These are phyloP conservation scores for Moesziomyces sp. DNA, from an alignment of 1,284 basidiomycete species.

Conservation along the genomic window DNA sequence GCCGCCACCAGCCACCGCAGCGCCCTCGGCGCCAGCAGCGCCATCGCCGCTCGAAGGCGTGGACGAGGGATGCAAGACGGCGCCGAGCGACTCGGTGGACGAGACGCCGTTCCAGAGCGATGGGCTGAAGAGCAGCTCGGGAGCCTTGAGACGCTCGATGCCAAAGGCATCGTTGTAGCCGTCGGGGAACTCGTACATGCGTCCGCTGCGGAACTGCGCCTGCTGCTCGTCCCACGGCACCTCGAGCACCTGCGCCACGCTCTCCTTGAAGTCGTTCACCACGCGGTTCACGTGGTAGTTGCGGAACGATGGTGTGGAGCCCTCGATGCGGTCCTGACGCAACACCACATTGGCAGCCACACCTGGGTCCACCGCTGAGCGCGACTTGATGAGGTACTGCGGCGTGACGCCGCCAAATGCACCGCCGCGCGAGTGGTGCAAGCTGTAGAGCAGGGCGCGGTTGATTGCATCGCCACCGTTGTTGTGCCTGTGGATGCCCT, in stretches of 20 bases:
- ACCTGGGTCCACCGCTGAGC: constrained; percentile 76
- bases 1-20: constrained; percentile 10
- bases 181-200: constrained; percentile 90
- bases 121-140: constrained; percentile 90
- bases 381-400: constrained; percentile 86
- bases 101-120: constrained; percentile 72
- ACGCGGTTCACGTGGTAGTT: constrained; percentile 84
- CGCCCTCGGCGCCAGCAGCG: background rate
- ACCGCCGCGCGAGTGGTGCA: constrained; percentile 42
- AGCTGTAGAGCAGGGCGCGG: constrained; percentile 48
- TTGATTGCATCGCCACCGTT: constrained; percentile 57
- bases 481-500: constrained; percentile 74
- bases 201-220: constrained; percentile 48
- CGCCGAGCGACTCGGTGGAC: constrained; percentile 25
- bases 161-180: constrained; percentile 90
- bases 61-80: constrained; percentile 23
- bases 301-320: constrained; percentile 79
- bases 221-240: constrained; percentile 87
- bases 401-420: constrained; percentile 50
- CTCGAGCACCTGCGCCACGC: constrained; percentile 83
- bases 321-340: constrained; percentile 58
- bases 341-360: constrained; percentile 72
- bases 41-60: constrained; percentile 8
- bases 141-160: constrained; percentile 81
- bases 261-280: constrained; percentile 93